Percentiles rank a stretch among this genome's conserved stretches.
phyloP scores from a whole-genome alignment of 2,329 filamentous ascomycete species.

The Ophiocordyceps sinensis region DNA sequence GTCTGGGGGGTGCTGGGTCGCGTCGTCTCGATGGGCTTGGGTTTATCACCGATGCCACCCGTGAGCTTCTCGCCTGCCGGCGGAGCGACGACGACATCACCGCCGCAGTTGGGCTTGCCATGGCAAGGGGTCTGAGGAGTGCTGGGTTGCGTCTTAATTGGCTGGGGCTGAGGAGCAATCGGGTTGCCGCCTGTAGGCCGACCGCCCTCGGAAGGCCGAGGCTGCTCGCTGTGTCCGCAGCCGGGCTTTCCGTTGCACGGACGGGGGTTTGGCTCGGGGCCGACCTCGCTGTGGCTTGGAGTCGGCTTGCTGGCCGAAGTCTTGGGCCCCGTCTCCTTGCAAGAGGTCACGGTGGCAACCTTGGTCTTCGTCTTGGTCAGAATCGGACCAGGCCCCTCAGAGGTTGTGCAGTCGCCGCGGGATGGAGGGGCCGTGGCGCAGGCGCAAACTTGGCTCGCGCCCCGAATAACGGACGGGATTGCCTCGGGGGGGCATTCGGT shows the following conservation, averaged over 20 bases:
- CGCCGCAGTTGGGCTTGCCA: not conserved
- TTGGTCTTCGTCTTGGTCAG: not conserved
- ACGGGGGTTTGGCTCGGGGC: not conserved
- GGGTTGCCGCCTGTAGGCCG: not conserved
- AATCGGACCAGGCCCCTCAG: not conserved
- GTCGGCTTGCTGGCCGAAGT: not conserved
- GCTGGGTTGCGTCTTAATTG: not conserved
- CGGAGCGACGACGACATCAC: not conserved
- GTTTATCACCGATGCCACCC: not conserved
- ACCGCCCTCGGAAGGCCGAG: not conserved
- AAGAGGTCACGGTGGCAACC: not conserved
- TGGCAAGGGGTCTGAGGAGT: not conserved
- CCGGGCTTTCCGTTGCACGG: not conserved
- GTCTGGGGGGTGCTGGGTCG: no score
- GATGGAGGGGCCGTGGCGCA: constrained; percentile 5
- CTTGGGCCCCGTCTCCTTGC: not conserved
- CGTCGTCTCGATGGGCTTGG: no score
- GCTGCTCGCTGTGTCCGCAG: not conserved
- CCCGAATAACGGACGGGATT: constrained; percentile 11
- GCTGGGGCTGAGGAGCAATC: not conserved
- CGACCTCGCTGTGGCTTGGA: not conserved
- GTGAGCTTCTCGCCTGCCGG: not conserved
- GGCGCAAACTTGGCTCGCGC: constrained; percentile 10
- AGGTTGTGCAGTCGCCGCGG: constrained; percentile 2
- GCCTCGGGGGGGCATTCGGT: constrained; percentile 10